A percentile compares a stretch with the other conserved stretches of the same genome.
These are phyloP conservation scores for Komagataella phaffii DNA, from an alignment of 805 yeast species.

Conservation along the genomic window DNA sequence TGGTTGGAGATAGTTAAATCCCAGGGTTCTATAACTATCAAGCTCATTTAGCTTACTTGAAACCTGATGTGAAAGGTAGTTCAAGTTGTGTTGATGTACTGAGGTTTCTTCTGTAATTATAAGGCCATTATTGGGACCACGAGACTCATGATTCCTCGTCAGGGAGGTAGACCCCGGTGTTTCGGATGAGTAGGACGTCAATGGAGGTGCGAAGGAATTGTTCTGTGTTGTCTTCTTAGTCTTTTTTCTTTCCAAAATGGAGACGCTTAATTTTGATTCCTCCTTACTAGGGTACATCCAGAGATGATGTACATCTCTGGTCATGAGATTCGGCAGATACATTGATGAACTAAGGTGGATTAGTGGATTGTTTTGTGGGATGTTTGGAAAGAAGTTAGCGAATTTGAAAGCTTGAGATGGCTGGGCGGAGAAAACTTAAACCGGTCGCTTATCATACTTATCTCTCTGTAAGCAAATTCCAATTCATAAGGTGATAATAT, in stretches of 20 bases:
- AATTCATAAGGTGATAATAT: neutral
- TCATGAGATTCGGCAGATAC: conserved; percentile 34
- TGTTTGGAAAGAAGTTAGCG: neutral
- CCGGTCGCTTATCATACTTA: neutral
- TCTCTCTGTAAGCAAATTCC: neutral
- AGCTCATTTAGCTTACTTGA: conserved; percentile 12
- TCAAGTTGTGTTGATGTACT: conserved; percentile 5
- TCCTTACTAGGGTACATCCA: conserved; percentile 17
- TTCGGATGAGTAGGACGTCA: conserved; percentile 40
- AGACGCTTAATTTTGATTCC: neutral
- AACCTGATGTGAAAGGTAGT: conserved; percentile 9
- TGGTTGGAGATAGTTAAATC: conserved; percentile 37
- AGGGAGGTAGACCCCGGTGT: conserved; percentile 18
- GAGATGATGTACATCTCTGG: conserved; percentile 29
- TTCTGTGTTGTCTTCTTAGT: neutral
- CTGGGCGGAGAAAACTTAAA: neutral
- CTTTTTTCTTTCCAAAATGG: conserved; percentile 1
- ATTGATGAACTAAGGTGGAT: conserved; percentile 11
- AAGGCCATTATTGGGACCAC: conserved; percentile 8
- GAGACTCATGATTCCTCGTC: neutral
- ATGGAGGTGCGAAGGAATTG: conserved; percentile 31
- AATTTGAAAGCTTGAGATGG: neutral
- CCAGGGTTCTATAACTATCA: conserved; percentile 25
- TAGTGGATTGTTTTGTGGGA: neutral
- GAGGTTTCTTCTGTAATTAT: conserved; percentile 3